phyloP scores from a whole-genome alignment of 805 yeast genomes.

The Lipomyces starkeyi region DNA sequence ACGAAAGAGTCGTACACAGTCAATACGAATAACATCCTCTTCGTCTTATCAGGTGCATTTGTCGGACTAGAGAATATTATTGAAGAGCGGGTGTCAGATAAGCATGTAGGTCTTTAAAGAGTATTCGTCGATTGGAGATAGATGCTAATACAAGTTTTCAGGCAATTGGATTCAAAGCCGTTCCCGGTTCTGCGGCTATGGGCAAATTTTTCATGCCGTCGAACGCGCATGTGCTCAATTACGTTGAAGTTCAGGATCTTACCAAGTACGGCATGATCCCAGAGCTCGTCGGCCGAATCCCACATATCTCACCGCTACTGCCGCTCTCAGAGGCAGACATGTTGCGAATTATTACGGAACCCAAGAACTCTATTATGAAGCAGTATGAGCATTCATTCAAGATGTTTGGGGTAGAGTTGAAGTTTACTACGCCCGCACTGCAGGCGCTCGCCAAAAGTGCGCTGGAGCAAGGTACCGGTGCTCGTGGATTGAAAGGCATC shows the following conservation, averaged over 20 bases:
- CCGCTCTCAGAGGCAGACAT: conserved; percentile 55
- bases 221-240: conserved; percentile 47
- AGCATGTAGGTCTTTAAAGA: conserved; percentile 24
- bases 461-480: conserved; percentile 62
- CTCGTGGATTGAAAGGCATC: conserved; percentile 62
- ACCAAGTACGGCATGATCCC: conserved; percentile 63
- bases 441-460: conserved; percentile 57
- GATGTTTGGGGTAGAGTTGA: conserved; percentile 58
- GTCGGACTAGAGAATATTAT: conserved; percentile 61
- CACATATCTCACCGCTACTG: conserved; percentile 57
- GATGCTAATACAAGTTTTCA: conserved; percentile 12
- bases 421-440: conserved; percentile 57
- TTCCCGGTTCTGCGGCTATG: conserved; percentile 39
- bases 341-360: conserved; percentile 58
- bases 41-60: conserved; percentile 67
- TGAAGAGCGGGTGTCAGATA: conserved; percentile 46
- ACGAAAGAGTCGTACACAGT: conserved; percentile 52
- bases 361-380: conserved; percentile 59
- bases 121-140: conserved; percentile 38
- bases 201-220: conserved; percentile 38
- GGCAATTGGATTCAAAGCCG: conserved; percentile 29
- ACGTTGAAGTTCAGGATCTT: conserved; percentile 58
- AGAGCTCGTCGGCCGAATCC: conserved; percentile 64
- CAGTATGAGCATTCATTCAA: conserved; percentile 62
- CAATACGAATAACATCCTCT: conserved; percentile 62